These are phyloP conservation scores for Hamigera avellanea DNA, from an alignment of 495 filamentous ascomycete genomes.

Conservation along the genomic window DNA sequence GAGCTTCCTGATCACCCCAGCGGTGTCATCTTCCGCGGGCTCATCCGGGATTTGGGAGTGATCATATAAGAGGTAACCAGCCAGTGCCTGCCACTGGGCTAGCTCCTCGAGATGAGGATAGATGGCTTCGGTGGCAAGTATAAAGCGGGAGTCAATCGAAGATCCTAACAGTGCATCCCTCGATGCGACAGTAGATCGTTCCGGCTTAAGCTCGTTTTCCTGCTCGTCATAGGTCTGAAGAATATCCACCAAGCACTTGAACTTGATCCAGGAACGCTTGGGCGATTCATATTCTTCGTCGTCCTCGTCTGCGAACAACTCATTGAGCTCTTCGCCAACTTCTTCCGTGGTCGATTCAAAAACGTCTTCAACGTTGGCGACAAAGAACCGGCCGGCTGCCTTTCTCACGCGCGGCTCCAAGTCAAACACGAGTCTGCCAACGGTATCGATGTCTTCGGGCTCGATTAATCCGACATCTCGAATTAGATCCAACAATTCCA, in stretches of 20 bases:
- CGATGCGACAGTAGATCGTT: conserved; percentile 11
- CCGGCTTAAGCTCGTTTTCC: conserved; percentile 33
- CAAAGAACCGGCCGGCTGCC: conserved; percentile 81
- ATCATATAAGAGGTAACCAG: conserved; percentile 85
- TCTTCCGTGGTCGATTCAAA: conserved; percentile 75
- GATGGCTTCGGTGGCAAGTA: conserved; percentile 71
- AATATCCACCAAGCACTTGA: conserved; percentile 79
- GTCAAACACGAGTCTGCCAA: conserved; percentile 81
- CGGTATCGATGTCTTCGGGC: conserved; percentile 75
- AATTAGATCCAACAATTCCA: conserved; percentile 70
- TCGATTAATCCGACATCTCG: conserved; percentile 79
- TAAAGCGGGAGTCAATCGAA: conserved; percentile 63
- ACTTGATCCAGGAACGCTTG: conserved; percentile 73
- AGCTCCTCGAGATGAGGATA: conserved; percentile 73
- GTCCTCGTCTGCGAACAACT: conserved; percentile 46
- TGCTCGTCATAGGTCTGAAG: conserved; percentile 64
- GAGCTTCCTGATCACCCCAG: conserved; percentile 45
- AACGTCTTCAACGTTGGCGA: conserved; percentile 68
- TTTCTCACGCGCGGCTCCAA: conserved; percentile 71
- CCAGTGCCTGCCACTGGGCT: conserved; percentile 75
- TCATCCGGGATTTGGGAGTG: conserved; percentile 51
- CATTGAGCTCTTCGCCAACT: conserved; percentile 70
- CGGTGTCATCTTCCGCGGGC: conserved; percentile 39
- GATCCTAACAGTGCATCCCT: conserved; percentile 28
- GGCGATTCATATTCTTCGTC: conserved; percentile 66